Evolutionary conservation across 306 rosid genomes (phyloP).

Genomic region (Alnus rubra): DNA sequence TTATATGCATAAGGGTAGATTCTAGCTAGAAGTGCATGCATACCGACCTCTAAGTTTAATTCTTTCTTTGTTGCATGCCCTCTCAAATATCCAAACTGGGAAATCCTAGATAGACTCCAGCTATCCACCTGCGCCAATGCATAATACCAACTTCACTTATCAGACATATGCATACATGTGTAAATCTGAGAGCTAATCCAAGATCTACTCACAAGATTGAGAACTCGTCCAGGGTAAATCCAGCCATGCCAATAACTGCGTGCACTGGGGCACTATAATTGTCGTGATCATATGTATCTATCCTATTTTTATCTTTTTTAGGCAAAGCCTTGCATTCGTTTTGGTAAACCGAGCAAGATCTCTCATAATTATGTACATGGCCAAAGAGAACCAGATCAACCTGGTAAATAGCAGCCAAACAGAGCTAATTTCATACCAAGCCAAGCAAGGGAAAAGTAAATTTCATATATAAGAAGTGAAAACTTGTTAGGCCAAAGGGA

Average conservation of each 20-base stretch:
- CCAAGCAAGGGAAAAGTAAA: neutral
- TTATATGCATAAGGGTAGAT: neutral
- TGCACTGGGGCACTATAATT: constrained; percentile 84
- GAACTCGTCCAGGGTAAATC: constrained; percentile 64
- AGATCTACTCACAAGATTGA: constrained; percentile 36
- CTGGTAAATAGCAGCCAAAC: constrained; percentile 34
- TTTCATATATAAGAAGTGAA: neutral
- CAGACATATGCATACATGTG: neutral
- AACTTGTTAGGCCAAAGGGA: neutral
- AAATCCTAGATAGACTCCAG: constrained; percentile 68
- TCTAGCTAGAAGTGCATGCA: neutral
- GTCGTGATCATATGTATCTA: constrained; percentile 60
- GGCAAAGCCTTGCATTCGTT: constrained; percentile 58
- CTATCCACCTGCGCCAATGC: constrained; percentile 26
- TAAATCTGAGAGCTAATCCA: constrained; percentile 5
- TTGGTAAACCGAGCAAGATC: constrained; percentile 67
- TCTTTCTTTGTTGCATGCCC: constrained; percentile 58
- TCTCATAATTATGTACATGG: constrained; percentile 84
- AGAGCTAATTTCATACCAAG: neutral
- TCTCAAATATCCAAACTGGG: constrained; percentile 68
- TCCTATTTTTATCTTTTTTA: constrained; percentile 47
- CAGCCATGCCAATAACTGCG: constrained; percentile 80
- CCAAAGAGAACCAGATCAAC: constrained; percentile 81
- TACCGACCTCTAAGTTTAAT: constrained; percentile 62
- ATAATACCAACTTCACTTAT: constrained; percentile 2